Percentiles rank a stretch among this genome's conserved stretches.
Evolutionary conservation across 1,284 basidiomycete species (phyloP).

Genomic region (Boletus albobrunnescens): DNA sequence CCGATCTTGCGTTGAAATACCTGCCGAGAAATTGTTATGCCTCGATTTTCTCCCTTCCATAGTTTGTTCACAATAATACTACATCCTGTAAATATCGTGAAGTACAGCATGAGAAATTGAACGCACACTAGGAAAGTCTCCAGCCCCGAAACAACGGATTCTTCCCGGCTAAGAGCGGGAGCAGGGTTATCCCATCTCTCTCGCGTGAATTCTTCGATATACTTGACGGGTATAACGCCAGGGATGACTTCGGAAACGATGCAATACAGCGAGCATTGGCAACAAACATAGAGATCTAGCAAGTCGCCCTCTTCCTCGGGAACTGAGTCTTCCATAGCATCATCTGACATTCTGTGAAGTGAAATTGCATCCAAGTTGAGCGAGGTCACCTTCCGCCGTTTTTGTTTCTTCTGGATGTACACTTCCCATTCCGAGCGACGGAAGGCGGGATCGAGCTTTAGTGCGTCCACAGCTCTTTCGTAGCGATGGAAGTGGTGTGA

Average conservation of each 20-base stretch:
- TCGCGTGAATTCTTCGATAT: constrained; percentile 43
- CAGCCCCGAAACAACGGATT: constrained; percentile 50
- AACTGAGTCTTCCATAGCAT: constrained; percentile 31
- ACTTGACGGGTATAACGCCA: constrained; percentile 59
- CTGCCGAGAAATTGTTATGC: constrained; percentile 49
- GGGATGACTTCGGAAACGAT: constrained; percentile 66
- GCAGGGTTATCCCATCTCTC: constrained; percentile 42
- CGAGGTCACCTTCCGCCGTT: constrained; percentile 42
- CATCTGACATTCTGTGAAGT: constrained; percentile 34
- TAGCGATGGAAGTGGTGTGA: constrained; percentile 80
- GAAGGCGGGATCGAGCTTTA: constrained; percentile 61
- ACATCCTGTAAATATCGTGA: constrained; percentile 12
- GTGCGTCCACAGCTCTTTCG: constrained; percentile 59
- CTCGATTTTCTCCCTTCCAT: constrained; percentile 63
- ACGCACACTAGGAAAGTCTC: constrained; percentile 65
- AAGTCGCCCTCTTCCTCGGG: constrained; percentile 51
- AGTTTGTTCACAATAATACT: constrained; percentile 71
- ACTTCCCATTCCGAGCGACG: constrained; percentile 55
- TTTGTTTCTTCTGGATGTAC: constrained; percentile 45
- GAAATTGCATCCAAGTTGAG: constrained; percentile 27
- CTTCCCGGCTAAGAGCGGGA: constrained; percentile 41
- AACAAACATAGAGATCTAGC: constrained; percentile 75
- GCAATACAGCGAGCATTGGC: constrained; percentile 72
- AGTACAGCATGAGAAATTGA: constrained; percentile 1
- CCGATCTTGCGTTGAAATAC: constrained; percentile 64